phyloP scores from a whole-genome alignment of 345 rosid species.

The Pistacia integerrima region DNA sequence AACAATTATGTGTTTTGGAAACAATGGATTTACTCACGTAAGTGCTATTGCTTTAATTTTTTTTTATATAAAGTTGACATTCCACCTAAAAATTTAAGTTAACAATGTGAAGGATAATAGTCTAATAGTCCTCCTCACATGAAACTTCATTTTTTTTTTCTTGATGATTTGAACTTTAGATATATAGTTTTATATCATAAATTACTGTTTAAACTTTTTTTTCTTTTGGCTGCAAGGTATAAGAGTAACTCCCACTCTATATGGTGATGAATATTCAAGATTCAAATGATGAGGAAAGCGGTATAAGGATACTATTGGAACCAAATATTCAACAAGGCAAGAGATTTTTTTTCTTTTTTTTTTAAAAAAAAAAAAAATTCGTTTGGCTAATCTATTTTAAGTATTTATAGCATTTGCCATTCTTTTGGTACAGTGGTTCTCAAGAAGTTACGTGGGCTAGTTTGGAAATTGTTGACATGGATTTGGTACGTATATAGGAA shows the following conservation, averaged over 20 bases:
- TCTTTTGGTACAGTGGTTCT: background rate
- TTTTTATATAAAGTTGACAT: background rate
- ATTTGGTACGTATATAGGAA: background rate
- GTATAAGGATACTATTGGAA: background rate
- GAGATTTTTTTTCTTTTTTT: no score
- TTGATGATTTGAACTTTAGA: no score
- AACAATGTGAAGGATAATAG: no score
- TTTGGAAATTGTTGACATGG: background rate
- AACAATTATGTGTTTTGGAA: background rate
- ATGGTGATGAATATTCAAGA: background rate
- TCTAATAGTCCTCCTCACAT: no score
- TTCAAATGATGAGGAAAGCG: constrained; percentile 7
- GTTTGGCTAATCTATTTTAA: no score
- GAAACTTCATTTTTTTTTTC: no score
- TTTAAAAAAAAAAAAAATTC: no score
- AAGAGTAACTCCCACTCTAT: background rate
- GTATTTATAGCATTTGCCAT: background rate
- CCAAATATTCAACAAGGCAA: background rate
- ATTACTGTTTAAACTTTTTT: no score
- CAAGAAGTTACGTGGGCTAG: background rate
- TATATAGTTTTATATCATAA: no score
- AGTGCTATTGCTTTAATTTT: background rate
- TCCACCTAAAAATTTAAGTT: no score
- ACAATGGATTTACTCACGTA: constrained; percentile 4
- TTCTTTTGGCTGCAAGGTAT: background rate